These are phyloP conservation scores for Odonthalia washingtoniensis DNA, from an alignment of 31 red algal genomes.

Conservation along the genomic window DNA sequence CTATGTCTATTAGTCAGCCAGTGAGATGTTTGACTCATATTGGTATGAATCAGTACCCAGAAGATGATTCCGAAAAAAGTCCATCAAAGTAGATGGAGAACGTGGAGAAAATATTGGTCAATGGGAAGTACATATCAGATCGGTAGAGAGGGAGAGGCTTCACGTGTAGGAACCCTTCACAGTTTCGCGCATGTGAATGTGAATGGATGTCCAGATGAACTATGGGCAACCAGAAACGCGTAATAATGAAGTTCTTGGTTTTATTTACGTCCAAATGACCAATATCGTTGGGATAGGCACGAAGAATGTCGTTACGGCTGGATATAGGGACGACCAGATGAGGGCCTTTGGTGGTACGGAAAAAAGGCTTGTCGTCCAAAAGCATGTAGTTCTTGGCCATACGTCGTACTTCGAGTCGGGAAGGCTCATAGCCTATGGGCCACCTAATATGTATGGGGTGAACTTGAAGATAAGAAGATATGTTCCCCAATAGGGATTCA, in stretches of 20 bases:
- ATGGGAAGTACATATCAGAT: slow-evolving; percentile 13
- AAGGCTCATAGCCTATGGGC: not conserved
- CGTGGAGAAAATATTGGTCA: slow-evolving; percentile 43
- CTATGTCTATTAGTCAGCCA: slow-evolving; percentile 13
- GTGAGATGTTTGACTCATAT: too few species aligned
- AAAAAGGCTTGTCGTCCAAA: slow-evolving; percentile 2
- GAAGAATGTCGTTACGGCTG: not conserved
- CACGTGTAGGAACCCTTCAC: not conserved
- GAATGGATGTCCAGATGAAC: not conserved
- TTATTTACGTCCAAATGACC: slow-evolving; percentile 17
- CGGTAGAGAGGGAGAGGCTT: too few species aligned
- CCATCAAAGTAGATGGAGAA: slow-evolving; percentile 42
- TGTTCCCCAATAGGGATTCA: not conserved
- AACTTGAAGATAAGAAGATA: not conserved
- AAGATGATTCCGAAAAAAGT: not conserved
- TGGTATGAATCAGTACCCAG: not conserved
- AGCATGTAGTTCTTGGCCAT: not conserved
- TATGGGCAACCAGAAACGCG: slow-evolving; percentile 7
- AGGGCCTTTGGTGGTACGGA: not conserved
- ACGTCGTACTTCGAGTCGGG: not conserved
- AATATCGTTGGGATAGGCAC: slow-evolving; percentile 22
- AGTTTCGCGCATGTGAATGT: not conserved
- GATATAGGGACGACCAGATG: not conserved
- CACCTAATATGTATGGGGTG: not conserved
- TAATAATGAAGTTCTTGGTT: slow-evolving; percentile 5